Evolutionary conservation across 164 flowering plant genomes (phyloP), one percentile per base, ranked within the genome.

Genomic region (Piper betle): DNA sequence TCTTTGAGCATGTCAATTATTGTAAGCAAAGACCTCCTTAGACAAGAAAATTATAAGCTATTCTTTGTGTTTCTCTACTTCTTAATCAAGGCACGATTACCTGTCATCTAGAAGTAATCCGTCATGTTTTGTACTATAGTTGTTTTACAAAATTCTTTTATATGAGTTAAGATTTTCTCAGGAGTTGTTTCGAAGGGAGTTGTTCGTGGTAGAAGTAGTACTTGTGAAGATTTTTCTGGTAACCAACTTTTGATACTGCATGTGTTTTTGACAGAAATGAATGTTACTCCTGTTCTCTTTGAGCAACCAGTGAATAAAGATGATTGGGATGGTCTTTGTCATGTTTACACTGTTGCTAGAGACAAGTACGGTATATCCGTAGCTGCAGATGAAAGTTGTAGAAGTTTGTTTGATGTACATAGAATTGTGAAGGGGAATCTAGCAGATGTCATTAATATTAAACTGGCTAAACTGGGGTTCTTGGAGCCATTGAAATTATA

Each of bases 311-410:
- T 88, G 65, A 87, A 84, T 37, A 79, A n/a, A n/a, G 91, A 91
- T 73, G 88, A 91, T 64, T 88, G 94, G 94, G 84, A 82, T 66
- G 94, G 96, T 62, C 94, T 91, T 61, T 86, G 88, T 58, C 75
- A 75, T 61, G 92, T 91, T 60, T 78, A 67, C 66, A 71, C 46
- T 16, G 73, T 82, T 63, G 92, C 92, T 16, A 84, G 70, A 67
- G 73, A 67, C 50, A 82, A 82, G 64, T 88, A 78, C 72, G n/a
- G 91, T 40, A 79, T 86, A 58, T 82, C 91, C 25, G 88, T 91
- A 68, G 97, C 91, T 37, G 97, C 96, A 37, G 97, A 88, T 79
- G 96, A 88, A 74, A 88, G 97, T 75, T 88, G 96, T 62, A 79
- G 91, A 25, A 71, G 87, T 75, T 64, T 86, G 62, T 68, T 38